Conservation (phyloP, 2,329 filamentous ascomycete species). For the Nakataea oryzae region DNA sequence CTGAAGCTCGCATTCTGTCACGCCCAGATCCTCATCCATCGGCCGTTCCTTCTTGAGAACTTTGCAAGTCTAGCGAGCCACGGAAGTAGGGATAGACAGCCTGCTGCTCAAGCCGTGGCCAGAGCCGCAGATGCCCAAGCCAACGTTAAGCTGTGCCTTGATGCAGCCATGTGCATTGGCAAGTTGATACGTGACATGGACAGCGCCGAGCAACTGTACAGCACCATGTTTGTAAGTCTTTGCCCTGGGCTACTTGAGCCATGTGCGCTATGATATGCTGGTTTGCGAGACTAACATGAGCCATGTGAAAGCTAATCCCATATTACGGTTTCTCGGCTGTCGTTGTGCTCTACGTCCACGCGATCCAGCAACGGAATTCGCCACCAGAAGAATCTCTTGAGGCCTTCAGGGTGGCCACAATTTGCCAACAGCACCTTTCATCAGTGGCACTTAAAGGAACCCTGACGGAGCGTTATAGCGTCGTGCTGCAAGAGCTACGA, state of each 20-base stretch:
- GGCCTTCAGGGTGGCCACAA: conserved; percentile 24
- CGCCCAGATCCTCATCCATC: conserved; percentile 26
- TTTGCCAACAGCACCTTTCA: conserved; percentile 28
- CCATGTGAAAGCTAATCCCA: conserved; percentile 19
- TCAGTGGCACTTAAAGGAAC: conserved; percentile 25
- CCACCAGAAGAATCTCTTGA: conserved; percentile 15
- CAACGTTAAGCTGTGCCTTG: conserved; percentile 18
- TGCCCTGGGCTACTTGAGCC: neutral
- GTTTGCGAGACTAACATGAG: neutral
- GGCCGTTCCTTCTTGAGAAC: conserved; percentile 25
- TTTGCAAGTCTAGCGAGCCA: conserved; percentile 12
- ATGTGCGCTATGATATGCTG: neutral
- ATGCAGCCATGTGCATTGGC: conserved; percentile 26
- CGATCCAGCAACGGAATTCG: conserved; percentile 24
- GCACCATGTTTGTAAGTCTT: conserved; percentile 1
- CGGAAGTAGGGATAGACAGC: neutral
- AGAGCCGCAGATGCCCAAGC: neutral
- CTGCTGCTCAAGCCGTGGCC: neutral
- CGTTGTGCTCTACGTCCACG: conserved; percentile 31
- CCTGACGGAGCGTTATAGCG: conserved; percentile 32
- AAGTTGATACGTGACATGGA: conserved; percentile 26
- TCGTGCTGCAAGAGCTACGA: conserved; percentile 41
- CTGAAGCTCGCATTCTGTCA: conserved; percentile 31
- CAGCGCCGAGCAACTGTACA: neutral
- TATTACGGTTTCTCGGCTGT: conserved; percentile 34